Conservation (phyloP, 495 filamentous ascomycete species). For the Staphylotrichum longicolle region DNA sequence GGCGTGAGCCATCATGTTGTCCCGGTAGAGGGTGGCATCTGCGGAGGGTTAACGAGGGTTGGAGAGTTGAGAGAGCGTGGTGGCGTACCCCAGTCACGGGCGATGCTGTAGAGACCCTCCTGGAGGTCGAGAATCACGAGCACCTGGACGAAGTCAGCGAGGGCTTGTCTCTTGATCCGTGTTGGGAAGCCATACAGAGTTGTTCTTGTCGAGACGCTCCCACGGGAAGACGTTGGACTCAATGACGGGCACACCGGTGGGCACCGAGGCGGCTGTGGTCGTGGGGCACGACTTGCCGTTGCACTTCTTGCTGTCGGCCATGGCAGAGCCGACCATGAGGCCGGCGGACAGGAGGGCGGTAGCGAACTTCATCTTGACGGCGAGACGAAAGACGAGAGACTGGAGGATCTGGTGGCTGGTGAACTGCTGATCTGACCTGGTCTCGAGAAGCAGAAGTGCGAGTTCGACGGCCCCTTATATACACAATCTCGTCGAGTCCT, state of each 20-base stretch:
- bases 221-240: conserved; percentile 15
- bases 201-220: conserved; percentile 30
- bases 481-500: neutral
- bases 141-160: conserved; percentile 34
- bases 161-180: neutral
- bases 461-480: conserved; percentile 10
- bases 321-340: conserved; percentile 20
- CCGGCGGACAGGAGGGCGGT: conserved; percentile 22
- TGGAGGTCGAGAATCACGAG: conserved; percentile 73
- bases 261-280: neutral
- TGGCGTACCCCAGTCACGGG: conserved; percentile 55
- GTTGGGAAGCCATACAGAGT: conserved; percentile 20
- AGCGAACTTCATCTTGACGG: conserved; percentile 21
- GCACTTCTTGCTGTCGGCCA: conserved; percentile 23
- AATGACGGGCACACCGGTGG: neutral
- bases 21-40: conserved; percentile 58
- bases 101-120: conserved; percentile 63
- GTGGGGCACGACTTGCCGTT: neutral
- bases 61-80: neutral
- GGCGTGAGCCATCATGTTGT: conserved; percentile 68
- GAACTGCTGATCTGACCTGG: conserved; percentile 3
- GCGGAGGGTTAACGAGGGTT: conserved; percentile 3
- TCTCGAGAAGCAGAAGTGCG: neutral
- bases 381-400: no score
- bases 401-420: conserved; percentile 7